Conservation (phyloP, 1,284 basidiomycete genomes). For the Cryptococcus sp. region DNA sequence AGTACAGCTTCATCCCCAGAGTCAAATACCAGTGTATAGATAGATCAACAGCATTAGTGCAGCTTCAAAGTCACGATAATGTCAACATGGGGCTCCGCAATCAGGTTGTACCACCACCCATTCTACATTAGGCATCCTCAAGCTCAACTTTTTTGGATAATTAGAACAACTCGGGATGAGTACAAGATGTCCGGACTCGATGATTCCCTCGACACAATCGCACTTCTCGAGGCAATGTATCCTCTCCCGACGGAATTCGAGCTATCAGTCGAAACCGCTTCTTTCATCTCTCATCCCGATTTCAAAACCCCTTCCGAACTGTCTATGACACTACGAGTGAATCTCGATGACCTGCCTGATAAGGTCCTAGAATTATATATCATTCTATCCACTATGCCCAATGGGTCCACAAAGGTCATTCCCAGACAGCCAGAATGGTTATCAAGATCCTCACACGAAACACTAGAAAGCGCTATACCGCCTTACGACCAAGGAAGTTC, state of each 20-base stretch:
- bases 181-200: conserved; percentile 1
- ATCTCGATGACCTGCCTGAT: neutral
- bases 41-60: neutral
- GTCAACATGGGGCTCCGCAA: neutral
- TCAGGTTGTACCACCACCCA: no score
- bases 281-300: conserved; percentile 7
- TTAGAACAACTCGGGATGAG: neutral
- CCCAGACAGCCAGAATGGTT: conserved; percentile 27
- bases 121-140: no score
- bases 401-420: conserved; percentile 1
- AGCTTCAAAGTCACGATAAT: neutral
- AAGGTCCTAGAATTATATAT: neutral
- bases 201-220: conserved; percentile 19
- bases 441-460: conserved; percentile 11
- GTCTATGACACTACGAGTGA: neutral
- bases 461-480: conserved; percentile 2
- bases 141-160: no score
- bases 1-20: conserved; percentile 23
- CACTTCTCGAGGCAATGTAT: conserved; percentile 41
- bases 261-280: conserved; percentile 12
- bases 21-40: neutral
- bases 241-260: conserved; percentile 31
- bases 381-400: neutral
- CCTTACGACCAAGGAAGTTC: neutral
- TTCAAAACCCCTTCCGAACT: neutral